phyloP scores from a whole-genome alignment of 225 moss, liverwort and hornwort species.

The Antitrichia curtipendula region DNA sequence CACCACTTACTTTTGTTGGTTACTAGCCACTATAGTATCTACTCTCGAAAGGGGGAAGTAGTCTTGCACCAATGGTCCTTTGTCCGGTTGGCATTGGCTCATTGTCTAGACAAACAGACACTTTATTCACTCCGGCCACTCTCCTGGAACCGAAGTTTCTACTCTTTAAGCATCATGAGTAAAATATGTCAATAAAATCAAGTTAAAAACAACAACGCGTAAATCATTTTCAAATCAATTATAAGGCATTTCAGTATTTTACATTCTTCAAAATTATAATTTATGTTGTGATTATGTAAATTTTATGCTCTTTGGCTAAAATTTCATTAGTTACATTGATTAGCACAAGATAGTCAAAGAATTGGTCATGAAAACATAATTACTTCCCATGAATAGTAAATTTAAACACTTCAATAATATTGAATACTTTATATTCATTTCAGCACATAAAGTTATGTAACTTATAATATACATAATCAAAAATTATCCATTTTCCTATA shows the following conservation, averaged over 20 bases:
- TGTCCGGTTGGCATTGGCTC: too few relatives aligned
- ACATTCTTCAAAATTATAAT: not conserved
- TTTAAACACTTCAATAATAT: not conserved
- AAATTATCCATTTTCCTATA: not conserved
- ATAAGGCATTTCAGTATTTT: not conserved
- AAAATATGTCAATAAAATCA: not conserved
- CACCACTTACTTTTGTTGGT: too few relatives aligned
- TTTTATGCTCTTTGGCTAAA: not conserved
- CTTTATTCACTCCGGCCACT: too few relatives aligned
- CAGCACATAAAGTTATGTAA: not conserved
- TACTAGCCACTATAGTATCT: too few relatives aligned
- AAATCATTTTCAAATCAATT: not conserved
- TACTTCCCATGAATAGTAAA: not conserved
- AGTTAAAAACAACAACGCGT: fast-evolving
- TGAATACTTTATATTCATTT: not conserved
- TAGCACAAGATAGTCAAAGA: not conserved
- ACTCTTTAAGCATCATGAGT: too few relatives aligned
- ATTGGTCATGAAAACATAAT: not conserved
- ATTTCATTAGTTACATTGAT: not conserved
- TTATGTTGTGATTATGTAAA: not conserved
- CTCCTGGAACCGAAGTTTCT: too few relatives aligned
- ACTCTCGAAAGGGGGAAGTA: too few relatives aligned
- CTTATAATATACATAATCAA: not conserved
- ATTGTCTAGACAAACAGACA: too few relatives aligned
- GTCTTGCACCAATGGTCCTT: too few relatives aligned